Conservation (phyloP, 345 rosid genomes). For the Euphorbia tirucalli region DNA sequence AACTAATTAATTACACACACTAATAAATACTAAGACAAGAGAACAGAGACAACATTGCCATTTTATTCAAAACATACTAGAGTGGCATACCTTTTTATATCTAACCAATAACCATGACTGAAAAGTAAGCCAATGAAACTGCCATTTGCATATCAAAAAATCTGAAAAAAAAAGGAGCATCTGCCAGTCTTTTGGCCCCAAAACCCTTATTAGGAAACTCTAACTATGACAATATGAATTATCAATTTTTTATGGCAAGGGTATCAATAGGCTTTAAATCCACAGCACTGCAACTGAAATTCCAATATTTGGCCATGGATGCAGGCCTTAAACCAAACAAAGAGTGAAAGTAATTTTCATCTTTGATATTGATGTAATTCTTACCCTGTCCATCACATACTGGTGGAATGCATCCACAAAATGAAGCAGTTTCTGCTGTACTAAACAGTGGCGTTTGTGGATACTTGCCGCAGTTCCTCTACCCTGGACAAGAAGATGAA, state of each 20-base stretch:
- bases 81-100: not conserved
- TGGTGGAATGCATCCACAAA: slow-evolving; percentile 99
- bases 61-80: not conserved
- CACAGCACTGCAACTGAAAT: not conserved
- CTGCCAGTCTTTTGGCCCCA: not conserved
- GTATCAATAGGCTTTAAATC: not conserved
- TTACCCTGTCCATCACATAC: slow-evolving; percentile 98
- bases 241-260: not conserved
- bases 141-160: not conserved
- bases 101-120: not conserved
- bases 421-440: slow-evolving; percentile 97
- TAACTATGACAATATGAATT: not conserved
- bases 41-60: not conserved
- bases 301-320: not conserved
- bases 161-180: not conserved
- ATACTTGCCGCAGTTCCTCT: slow-evolving; percentile 56
- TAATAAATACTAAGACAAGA: not conserved
- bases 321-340: not conserved
- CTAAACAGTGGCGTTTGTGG: slow-evolving; percentile 80
- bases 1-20: no score
- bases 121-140: not conserved
- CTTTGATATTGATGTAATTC: slow-evolving; percentile 20
- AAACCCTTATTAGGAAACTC: no score
- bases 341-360: slow-evolving; percentile 9
- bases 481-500: slow-evolving; percentile 43